Evolutionary conservation across 1,284 basidiomycete species (phyloP), one percentile per base, ranked within the genome.

Genomic region (Macrocybe sp.): DNA sequence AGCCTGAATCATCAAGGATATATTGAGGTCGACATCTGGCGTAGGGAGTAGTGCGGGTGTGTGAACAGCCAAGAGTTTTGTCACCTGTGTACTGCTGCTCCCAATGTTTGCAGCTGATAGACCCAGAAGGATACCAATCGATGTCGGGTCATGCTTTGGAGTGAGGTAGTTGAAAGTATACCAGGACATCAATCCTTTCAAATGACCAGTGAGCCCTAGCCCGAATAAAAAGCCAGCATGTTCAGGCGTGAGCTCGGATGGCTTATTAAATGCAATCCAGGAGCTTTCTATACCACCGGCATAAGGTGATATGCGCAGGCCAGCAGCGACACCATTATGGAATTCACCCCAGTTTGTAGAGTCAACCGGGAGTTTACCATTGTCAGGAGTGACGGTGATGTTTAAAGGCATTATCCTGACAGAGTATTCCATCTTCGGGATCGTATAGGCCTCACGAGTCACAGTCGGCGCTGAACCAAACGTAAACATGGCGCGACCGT

Each of bases 141-240:
- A 94, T 0, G 95, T 97, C 50, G 92, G 76, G 57, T 97, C 92
- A 64, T 99, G 94, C 58, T 98, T 94, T 6, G 91, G 90, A 5
- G 93, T 93, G 53, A 99, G 80, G 64, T 97, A 98, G 10, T 85
- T 82, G 64, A 94, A 90, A 0, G 88, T 89, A 61, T 90, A 86
- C 81, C 92, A 95, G 0, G 92, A 89, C 53, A 92, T 71, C 76
- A 99, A 83, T 43, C 85, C 79, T 47, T 84, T 83, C 55, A 99
- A 73, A 63, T 97, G 94, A 0, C 95, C 95, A 1, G 85, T 90
- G 34, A 99, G 72, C 0, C 97, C 97, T 2, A 99, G 76, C 8
- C 92, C 97, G 40, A 92, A 85, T 37, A 99, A 72, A 68, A 98
- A 95, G 0, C 97, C 97, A 10, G 94, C 97, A 61, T 99, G 96